These are phyloP conservation scores for Claviceps sp. DNA, from an alignment of 2,329 filamentous ascomycete species.

Conservation along the genomic window DNA sequence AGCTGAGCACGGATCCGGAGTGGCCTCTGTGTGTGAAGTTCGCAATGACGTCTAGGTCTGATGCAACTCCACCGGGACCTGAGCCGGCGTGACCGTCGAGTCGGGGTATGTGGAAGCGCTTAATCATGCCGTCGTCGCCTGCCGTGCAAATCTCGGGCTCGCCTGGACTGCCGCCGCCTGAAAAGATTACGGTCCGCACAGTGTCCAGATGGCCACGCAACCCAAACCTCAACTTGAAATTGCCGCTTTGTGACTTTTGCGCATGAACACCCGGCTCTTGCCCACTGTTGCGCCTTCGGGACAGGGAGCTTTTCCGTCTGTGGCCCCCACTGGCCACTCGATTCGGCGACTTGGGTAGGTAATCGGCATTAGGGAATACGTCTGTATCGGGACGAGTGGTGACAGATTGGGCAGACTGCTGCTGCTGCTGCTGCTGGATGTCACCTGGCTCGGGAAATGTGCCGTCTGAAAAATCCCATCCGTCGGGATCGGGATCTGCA, in stretches of 20 bases:
- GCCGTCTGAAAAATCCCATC: slow-evolving; percentile 86
- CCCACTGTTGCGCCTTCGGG: slow-evolving; percentile 57
- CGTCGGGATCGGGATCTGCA: slow-evolving; percentile 47
- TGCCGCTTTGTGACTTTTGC: slow-evolving; percentile 55
- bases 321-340: slow-evolving; percentile 51
- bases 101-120: slow-evolving; percentile 89
- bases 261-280: slow-evolving; percentile 41
- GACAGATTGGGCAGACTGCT: slow-evolving; percentile 26
- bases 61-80: slow-evolving; percentile 37
- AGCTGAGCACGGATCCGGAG: slow-evolving; percentile 72
- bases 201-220: slow-evolving; percentile 87
- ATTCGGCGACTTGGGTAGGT: slow-evolving; percentile 67
- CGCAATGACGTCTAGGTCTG: slow-evolving; percentile 79
- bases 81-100: slow-evolving; percentile 43
- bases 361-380: slow-evolving; percentile 71
- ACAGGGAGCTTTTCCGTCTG: slow-evolving; percentile 68
- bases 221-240: slow-evolving; percentile 87
- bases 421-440: slow-evolving; percentile 19
- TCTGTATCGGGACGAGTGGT: slow-evolving; percentile 71
- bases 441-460: slow-evolving; percentile 44
- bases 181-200: slow-evolving; percentile 90
- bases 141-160: slow-evolving; percentile 96
- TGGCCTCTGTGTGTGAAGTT: slow-evolving; percentile 95
- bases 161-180: slow-evolving; percentile 83
- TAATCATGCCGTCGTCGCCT: slow-evolving; percentile 89